These are phyloP conservation scores for Oemleria cerasiformis DNA, from an alignment of 306 rosid species.

Conservation along the genomic window DNA sequence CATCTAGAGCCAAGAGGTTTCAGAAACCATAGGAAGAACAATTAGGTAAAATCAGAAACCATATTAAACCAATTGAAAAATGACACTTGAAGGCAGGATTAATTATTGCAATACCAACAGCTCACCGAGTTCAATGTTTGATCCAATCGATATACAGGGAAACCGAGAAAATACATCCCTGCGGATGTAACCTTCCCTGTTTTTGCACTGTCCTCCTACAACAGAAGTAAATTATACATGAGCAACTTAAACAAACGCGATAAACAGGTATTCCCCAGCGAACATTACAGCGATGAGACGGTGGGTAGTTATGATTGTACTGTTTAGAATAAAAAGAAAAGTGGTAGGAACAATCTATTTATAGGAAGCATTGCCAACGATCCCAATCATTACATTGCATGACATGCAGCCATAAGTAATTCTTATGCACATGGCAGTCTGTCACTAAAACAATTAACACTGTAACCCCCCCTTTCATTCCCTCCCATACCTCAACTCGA, in stretches of 20 bases:
- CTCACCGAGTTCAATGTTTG: slow-evolving; percentile 80
- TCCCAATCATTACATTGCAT: neutral
- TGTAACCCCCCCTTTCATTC: neutral
- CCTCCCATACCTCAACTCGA: neutral
- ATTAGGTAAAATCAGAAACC: slow-evolving; percentile 12
- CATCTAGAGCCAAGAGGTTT: slow-evolving; percentile 42
- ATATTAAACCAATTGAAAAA: neutral
- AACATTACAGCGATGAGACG: neutral
- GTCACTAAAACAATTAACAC: neutral
- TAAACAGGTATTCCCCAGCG: slow-evolving; percentile 5
- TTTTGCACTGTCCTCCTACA: slow-evolving; percentile 89
- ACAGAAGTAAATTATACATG: slow-evolving; percentile 18
- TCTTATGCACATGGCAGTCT: neutral
- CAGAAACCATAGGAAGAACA: slow-evolving; percentile 26
- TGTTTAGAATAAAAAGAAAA: neutral
- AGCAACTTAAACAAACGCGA: slow-evolving; percentile 20
- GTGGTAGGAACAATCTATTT: neutral
- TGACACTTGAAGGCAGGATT: slow-evolving; percentile 9
- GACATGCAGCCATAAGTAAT: neutral
- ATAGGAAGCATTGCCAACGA: neutral
- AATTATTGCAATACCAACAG: slow-evolving; percentile 16
- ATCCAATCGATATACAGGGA: slow-evolving; percentile 92
- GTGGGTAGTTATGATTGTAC: neutral
- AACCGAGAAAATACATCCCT: slow-evolving; percentile 98
- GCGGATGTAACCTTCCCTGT: slow-evolving; percentile 86